Base-by-base conservation (phyloP, 371 early-diverging fungal genomes). In the Circinella umbellata region DNA sequence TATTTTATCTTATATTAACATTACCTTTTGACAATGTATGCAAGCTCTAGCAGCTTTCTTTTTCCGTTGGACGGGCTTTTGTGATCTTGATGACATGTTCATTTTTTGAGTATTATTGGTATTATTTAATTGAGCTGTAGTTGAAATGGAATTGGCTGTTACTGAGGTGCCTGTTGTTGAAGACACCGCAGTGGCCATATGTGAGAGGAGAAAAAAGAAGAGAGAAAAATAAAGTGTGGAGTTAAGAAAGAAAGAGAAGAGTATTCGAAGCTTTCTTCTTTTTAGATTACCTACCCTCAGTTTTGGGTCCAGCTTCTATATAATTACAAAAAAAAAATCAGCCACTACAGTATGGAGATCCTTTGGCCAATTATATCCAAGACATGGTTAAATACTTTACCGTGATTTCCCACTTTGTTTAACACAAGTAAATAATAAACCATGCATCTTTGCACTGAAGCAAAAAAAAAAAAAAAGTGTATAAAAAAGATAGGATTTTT, bases 41-140 rank as follows among this genome's bases (percentile, higher is more conserved):
- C 77, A 77, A 20, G 77, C 77, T 53, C 77, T 61, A 11, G 77
- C 68, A 20, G 77, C 77, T 57, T 77, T 77, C 64, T 77, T 77
- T 62, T 76, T 76, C 46, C 73, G 64, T 57, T 61, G 70, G n/a
- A 54, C 38, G n/a, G 65, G 57, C 34, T 57, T 57, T 57, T 57
- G 57, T 27, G 57, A 57, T 57, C 57, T 18, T 20, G 57, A n/a
- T 17, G 20, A 36, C 49, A 57, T 17, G 14, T 57, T 20, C 57
- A 57, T 57, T 57, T 57, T 57, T 4, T 18, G 57, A 10, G 57
- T 13, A 57, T 18, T 34, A 17, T 57, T 27, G 9, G 57, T 13
- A 57, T 18, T 34, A 17, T 57, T 27, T 34, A 6, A 13, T 57
- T 57, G 57, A 27, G 27, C 57, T 11, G 57, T 18, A 34, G 57